Base-by-base conservation (phyloP, 805 yeast species). In the Metschnikowia vanudenii region DNA sequence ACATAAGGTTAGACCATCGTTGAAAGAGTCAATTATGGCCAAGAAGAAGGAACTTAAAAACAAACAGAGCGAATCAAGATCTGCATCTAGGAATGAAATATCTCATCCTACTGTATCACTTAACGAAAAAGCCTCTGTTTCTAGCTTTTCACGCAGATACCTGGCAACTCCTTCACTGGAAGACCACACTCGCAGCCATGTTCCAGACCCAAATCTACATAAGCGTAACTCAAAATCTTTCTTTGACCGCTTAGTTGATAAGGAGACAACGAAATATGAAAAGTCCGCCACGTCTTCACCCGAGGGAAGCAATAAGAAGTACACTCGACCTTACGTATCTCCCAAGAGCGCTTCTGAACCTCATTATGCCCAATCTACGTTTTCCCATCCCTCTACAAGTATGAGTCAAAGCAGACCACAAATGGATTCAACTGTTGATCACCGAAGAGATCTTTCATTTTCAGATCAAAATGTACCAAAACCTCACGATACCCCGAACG, bases 21-120 rank as follows among this genome's bases (percentile, higher is more conserved):
- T 79, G 36, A 71, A 69, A 47, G 82, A 76, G 22, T 57, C 75
- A 22, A 75, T 76, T 3, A 64, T 73, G 26, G 74, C 79, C 2
- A 73, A 68, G 43, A 67, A 72, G 55, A 63, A 68, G 52, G 71
- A 71, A 41, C 58, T 75, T 48, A 67, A 59, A 39, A 39, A 47
- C 9, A 59, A 52, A 36, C 63, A 57, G 47, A 45, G 48, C 26
- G 62, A 54, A 31, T 46, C 55, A 2, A 44, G 54, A 3, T 30
- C 52, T 4, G 47, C 30, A 18, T 56, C 68, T 2, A 47, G 68
- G 12, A 41, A 33, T 26, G 46, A 37, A n/a, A 17, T 37, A 17
- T 20, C 16, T 16, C 33, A 37, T n/a, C 41, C 46, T 9, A n/a
- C 17, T 22, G 20, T 11, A n/a, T 30, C 13, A 13, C 39, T 22